Percentiles rank a stretch among this genome's conserved stretches.
Conservation (phyloP, 2,329 filamentous ascomycete genomes). For the Fusarium sp. region DNA sequence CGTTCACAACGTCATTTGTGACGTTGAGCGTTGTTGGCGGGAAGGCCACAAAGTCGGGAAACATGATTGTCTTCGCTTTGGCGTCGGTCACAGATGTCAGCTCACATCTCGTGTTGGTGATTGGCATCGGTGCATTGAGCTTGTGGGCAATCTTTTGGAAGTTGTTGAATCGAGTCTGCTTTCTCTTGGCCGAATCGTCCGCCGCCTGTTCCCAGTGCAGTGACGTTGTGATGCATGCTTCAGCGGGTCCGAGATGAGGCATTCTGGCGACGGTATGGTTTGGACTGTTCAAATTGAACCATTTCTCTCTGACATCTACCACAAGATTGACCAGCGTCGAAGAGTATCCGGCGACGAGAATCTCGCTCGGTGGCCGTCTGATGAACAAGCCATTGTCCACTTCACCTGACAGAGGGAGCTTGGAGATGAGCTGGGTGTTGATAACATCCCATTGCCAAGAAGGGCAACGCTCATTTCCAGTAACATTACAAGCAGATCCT, state of each 20-base stretch:
- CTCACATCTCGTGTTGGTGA: slow-evolving; percentile 26
- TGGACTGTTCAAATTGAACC: slow-evolving; percentile 25
- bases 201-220: slow-evolving; percentile 34
- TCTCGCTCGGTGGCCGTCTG: slow-evolving; percentile 17
- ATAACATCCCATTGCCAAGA: slow-evolving; percentile 38
- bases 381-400: slow-evolving; percentile 24
- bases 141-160: slow-evolving; percentile 25
- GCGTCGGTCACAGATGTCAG: slow-evolving; percentile 10
- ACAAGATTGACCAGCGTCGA: slow-evolving; percentile 16
- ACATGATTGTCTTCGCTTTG: not conserved
- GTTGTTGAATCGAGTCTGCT: slow-evolving; percentile 21
- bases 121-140: slow-evolving; percentile 21
- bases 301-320: slow-evolving; percentile 27
- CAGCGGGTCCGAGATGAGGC: slow-evolving; percentile 30
- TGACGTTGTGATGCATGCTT: slow-evolving; percentile 28
- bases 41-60: slow-evolving; percentile 27
- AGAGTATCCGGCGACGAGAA: slow-evolving; percentile 17
- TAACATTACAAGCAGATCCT: slow-evolving; percentile 8
- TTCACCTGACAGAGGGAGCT: slow-evolving; percentile 18
- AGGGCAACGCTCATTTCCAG: slow-evolving; percentile 24
- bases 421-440: slow-evolving; percentile 30
- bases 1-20: not conserved
- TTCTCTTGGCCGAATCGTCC: slow-evolving; percentile 10
- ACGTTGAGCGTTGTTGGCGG: slow-evolving; percentile 12
- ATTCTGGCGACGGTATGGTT: slow-evolving; percentile 32